A percentile compares a stretch with the other conserved stretches of the same genome.
Evolutionary conservation across 306 rosid genomes (phyloP).

Genomic region (Trichosanthes truncata): DNA sequence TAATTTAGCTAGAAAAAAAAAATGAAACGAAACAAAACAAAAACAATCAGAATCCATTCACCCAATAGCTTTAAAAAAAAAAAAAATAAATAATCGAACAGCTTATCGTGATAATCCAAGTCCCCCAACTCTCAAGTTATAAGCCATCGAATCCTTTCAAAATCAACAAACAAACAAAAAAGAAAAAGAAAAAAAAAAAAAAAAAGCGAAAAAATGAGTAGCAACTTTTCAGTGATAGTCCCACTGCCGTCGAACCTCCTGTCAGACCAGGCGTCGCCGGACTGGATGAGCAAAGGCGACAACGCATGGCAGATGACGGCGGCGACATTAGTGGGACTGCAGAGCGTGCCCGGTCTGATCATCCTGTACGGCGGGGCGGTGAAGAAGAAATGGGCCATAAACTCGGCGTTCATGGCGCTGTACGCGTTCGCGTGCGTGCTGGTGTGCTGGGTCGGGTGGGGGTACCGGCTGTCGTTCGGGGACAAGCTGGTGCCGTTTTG

Average conservation of each 20-base stretch:
- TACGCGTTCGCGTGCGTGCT: slow-evolving; percentile 36
- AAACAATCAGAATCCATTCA: background rate
- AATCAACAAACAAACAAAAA: background rate
- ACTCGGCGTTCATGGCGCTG: slow-evolving; percentile 38
- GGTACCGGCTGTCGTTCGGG: slow-evolving; percentile 31
- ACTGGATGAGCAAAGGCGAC: slow-evolving; percentile 40
- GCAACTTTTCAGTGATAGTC: background rate
- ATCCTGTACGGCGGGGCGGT: slow-evolving; percentile 34
- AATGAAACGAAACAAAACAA: background rate
- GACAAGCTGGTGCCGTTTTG: slow-evolving; percentile 10
- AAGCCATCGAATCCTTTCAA: background rate
- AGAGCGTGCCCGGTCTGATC: slow-evolving; percentile 35
- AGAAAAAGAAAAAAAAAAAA: background rate
- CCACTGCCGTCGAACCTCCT: slow-evolving; percentile 15
- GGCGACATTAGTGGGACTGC: slow-evolving; percentile 30
- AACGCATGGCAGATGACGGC: slow-evolving; percentile 43
- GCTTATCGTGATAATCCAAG: slow-evolving; percentile 9
- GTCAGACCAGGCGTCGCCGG: slow-evolving; percentile 13
- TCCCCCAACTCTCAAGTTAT: background rate
- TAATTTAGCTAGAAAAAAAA: background rate
- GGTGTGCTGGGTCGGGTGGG: slow-evolving; percentile 38
- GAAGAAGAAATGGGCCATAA: slow-evolving; percentile 44
- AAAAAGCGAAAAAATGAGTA: background rate
- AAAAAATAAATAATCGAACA: background rate
- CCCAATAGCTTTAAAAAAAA: background rate